These are phyloP conservation scores for Lactifluus pinguis DNA, from an alignment of 768 basidiomycete genomes.

Conservation along the genomic window DNA sequence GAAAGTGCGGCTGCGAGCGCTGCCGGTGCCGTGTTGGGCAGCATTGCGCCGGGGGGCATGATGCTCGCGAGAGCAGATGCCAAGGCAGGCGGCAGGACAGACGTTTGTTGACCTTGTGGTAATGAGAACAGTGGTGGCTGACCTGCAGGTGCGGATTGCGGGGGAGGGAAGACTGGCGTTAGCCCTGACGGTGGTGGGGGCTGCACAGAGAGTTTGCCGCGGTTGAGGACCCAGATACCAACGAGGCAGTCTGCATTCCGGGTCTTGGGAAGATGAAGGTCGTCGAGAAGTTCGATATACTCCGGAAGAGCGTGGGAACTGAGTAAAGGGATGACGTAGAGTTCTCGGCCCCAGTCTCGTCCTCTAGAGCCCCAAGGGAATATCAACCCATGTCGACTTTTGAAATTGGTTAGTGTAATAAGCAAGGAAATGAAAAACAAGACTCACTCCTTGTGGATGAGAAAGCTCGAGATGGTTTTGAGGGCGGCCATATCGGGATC, in stretches of 20 bases:
- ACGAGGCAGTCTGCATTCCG: conserved; percentile 62
- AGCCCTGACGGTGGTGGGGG: background rate
- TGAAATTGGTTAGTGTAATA: background rate
- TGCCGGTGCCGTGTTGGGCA: background rate
- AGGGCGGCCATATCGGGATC: conserved; percentile 42
- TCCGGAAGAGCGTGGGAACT: conserved; percentile 66
- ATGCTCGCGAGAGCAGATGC: conserved; percentile 15
- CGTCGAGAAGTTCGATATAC: conserved; percentile 75
- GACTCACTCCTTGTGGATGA: conserved; percentile 64
- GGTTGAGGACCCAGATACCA: conserved; percentile 79
- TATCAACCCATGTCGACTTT: conserved; percentile 75
- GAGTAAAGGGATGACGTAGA: conserved; percentile 76
- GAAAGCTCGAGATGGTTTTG: conserved; percentile 52
- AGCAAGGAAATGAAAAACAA: conserved; percentile 2
- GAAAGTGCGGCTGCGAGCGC: conserved; percentile 16
- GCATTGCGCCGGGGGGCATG: background rate
- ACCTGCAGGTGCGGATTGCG: background rate
- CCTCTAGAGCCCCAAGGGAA: conserved; percentile 79
- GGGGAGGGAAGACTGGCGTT: background rate
- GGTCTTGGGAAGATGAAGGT: conserved; percentile 55
- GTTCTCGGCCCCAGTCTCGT: conserved; percentile 71
- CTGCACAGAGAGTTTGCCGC: conserved; percentile 55
- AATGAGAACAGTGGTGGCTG: background rate
- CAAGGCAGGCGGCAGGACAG: conserved; percentile 10
- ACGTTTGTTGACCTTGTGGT: background rate